These are phyloP conservation scores for Alternaria burnsii DNA, from an alignment of 2,329 filamentous ascomycete genomes.

Conservation along the genomic window DNA sequence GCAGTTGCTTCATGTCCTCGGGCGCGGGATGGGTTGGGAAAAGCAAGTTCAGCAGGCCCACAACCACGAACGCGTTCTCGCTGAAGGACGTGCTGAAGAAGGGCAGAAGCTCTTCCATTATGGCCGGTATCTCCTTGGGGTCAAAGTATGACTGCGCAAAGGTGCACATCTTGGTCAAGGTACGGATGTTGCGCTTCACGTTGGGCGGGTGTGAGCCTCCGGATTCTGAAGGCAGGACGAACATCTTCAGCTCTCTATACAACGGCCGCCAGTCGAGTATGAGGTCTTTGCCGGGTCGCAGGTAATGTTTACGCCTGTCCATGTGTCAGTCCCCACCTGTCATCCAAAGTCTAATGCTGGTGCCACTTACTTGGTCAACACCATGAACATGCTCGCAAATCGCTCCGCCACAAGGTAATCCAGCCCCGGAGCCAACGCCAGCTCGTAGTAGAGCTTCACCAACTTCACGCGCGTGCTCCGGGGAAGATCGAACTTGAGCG, in stretches of 20 bases:
- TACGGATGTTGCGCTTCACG: conserved; percentile 72
- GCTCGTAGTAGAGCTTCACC: conserved; percentile 92
- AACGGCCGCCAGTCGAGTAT: conserved; percentile 90
- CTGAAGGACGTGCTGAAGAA: conserved; percentile 92
- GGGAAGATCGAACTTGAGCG: conserved; percentile 96
- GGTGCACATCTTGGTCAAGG: conserved; percentile 86
- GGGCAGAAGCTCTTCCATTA: conserved; percentile 63
- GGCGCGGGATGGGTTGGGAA: conserved; percentile 85
- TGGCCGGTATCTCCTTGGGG: conserved; percentile 79
- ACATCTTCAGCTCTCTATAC: conserved; percentile 89
- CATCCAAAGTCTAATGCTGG: not conserved
- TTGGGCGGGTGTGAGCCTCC: conserved; percentile 69
- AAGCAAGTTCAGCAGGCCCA: conserved; percentile 84
- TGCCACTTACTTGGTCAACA: conserved; percentile 81
- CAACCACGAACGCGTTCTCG: conserved; percentile 91
- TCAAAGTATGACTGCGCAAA: conserved; percentile 95
- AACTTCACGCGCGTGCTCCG: conserved; percentile 83
- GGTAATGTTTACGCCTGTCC: conserved; percentile 87
- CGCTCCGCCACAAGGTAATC: conserved; percentile 83
- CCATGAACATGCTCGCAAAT: conserved; percentile 96
- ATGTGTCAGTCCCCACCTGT: conserved; percentile 38
- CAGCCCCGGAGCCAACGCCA: conserved; percentile 87
- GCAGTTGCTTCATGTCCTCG: conserved; percentile 74
- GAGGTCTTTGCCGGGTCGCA: conserved; percentile 90
- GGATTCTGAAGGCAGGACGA: conserved; percentile 86